phyloP scores from a whole-genome alignment of 1,139 yeast species.

The Kodamaea ohmeri region DNA sequence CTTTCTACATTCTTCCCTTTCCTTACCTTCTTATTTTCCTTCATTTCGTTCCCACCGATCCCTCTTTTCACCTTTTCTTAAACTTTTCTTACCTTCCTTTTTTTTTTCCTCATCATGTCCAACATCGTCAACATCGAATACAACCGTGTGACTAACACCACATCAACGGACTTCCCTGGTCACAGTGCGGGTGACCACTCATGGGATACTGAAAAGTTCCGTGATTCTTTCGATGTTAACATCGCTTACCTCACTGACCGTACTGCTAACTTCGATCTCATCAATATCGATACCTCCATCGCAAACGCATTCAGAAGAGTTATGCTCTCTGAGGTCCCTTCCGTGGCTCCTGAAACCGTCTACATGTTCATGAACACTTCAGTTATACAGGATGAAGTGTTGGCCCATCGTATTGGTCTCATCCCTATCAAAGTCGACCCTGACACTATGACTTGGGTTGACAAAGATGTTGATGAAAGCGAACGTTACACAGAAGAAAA shows the following conservation, averaged over 20 bases:
- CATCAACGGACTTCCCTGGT: conserved; percentile 90
- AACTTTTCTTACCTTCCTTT: background rate
- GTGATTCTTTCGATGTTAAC: conserved; percentile 63
- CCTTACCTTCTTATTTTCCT: too few relatives aligned
- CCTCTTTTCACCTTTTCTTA: background rate
- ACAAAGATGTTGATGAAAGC: conserved; percentile 57
- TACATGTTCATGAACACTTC: conserved; percentile 92
- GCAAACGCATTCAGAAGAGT: conserved; percentile 97
- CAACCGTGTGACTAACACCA: conserved; percentile 85
- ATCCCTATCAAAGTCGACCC: conserved; percentile 91
- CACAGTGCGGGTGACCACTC: conserved; percentile 64
- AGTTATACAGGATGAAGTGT: conserved; percentile 93
- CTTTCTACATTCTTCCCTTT: too few relatives aligned
- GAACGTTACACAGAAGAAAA: conserved; percentile 81
- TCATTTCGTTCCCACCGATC: too few relatives aligned
- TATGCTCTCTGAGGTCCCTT: conserved; percentile 94
- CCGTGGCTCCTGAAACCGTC: conserved; percentile 91
- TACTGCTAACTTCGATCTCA: conserved; percentile 81
- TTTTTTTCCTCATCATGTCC: conserved; percentile 8
- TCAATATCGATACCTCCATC: conserved; percentile 84
- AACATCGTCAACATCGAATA: conserved; percentile 86
- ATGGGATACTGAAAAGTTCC: conserved; percentile 86
- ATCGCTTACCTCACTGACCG: conserved; percentile 64
- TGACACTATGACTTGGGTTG: conserved; percentile 80
- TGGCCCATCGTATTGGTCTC: conserved; percentile 91